These are phyloP conservation scores for Incumbomyces delicatus DNA, from an alignment of 2,329 filamentous ascomycete species.

Conservation along the genomic window DNA sequence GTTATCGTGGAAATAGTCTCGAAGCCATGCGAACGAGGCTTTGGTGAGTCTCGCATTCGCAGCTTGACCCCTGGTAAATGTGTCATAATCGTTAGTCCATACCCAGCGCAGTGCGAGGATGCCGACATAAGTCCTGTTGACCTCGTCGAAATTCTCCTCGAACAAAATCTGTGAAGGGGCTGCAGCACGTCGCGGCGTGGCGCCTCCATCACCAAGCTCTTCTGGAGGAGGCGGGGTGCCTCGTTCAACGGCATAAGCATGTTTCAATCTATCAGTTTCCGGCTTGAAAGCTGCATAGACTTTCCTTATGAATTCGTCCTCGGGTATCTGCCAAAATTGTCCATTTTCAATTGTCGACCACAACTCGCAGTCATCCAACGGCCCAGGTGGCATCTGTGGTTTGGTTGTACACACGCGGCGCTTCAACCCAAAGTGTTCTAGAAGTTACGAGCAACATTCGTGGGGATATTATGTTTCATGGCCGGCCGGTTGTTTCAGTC, in stretches of 20 bases:
- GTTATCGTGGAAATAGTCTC: constrained; percentile 17
- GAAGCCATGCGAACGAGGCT: constrained; percentile 25
- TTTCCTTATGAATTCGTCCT: constrained; percentile 20
- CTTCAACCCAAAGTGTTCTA: not conserved
- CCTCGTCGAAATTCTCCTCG: constrained; percentile 27
- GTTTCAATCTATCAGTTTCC: constrained; percentile 25
- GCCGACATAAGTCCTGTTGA: constrained; percentile 32
- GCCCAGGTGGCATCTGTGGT: constrained; percentile 5
- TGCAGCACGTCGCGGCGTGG: constrained; percentile 15
- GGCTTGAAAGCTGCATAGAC: constrained; percentile 21
- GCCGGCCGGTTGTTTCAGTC: not conserved
- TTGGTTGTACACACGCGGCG: not conserved
- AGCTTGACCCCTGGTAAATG: constrained; percentile 24
- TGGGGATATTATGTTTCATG: not conserved
- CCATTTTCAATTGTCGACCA: constrained; percentile 14
- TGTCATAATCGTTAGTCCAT: constrained; percentile 26
- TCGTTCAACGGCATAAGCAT: constrained; percentile 21
- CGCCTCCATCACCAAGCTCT: constrained; percentile 7
- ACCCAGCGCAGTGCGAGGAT: constrained; percentile 31
- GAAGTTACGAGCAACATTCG: not conserved
- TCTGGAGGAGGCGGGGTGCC: constrained; percentile 1
- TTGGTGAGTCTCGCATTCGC: constrained; percentile 18
- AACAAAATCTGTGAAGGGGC: constrained; percentile 25
- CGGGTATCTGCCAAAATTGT: constrained; percentile 17
- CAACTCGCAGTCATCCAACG: constrained; percentile 1